Percentiles rank a stretch among this genome's conserved stretches.
phyloP scores from a whole-genome alignment of 1,284 basidiomycete genomes.

The Hemileia vastatrix region DNA sequence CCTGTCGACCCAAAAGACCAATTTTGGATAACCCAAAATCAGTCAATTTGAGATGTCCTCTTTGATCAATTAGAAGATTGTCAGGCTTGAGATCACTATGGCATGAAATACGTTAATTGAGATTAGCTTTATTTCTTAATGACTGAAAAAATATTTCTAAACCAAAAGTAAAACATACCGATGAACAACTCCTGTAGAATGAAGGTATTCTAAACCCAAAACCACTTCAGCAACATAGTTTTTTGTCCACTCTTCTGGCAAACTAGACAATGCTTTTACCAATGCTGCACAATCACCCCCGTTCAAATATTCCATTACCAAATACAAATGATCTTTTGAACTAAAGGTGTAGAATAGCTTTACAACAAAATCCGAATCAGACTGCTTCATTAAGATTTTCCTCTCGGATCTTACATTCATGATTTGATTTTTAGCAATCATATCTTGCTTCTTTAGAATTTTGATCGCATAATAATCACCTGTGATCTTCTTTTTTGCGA shows the following conservation, averaged over 20 bases:
- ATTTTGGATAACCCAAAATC: constrained; percentile 97
- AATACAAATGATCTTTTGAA: constrained; percentile 47
- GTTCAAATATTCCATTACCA: constrained; percentile 54
- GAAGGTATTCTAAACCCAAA: constrained; percentile 87
- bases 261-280: constrained; percentile 83
- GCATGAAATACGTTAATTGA: constrained; percentile 23
- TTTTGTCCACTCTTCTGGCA: constrained; percentile 93
- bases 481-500: constrained; percentile 94
- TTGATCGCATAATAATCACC: constrained; percentile 99
- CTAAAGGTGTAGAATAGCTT: constrained; percentile 50
- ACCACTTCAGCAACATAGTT: constrained; percentile 95
- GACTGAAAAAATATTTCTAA: neutral
- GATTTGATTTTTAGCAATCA: constrained; percentile 99
- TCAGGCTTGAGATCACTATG: constrained; percentile 92
- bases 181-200: constrained; percentile 88
- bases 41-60: constrained; percentile 91
- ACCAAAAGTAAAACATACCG: constrained; percentile 55
- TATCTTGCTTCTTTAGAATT: constrained; percentile 97
- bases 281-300: constrained; percentile 95
- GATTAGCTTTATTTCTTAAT: neutral
- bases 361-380: constrained; percentile 81
- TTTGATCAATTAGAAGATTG: constrained; percentile 89
- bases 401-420: constrained; percentile 99
- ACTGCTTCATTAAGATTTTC: constrained; percentile 99
- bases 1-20: constrained; percentile 91